Percentiles rank a stretch among this genome's conserved stretches.
phyloP scores from a whole-genome alignment of 345 rosid species.

The Pistacia vera region DNA sequence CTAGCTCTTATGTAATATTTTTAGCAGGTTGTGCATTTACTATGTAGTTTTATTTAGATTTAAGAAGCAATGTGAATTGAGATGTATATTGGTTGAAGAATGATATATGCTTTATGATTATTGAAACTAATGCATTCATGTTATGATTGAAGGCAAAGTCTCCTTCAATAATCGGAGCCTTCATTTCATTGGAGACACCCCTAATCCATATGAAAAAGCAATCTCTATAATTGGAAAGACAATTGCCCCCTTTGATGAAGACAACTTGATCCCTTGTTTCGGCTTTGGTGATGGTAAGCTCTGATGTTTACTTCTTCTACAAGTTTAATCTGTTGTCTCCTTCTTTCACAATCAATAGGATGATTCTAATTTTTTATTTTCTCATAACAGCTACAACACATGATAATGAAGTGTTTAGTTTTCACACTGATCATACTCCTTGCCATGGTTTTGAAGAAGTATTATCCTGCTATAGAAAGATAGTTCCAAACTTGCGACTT shows the following conservation, averaged over 20 bases:
- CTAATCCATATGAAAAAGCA: conserved; percentile 85
- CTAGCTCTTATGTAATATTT: too few relatives aligned
- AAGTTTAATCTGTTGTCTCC: not conserved
- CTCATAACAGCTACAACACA: conserved; percentile 62
- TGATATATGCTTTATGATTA: not conserved
- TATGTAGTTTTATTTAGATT: too few relatives aligned
- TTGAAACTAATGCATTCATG: conserved; percentile 20
- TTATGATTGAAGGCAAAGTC: conserved; percentile 41
- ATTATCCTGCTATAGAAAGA: conserved; percentile 61
- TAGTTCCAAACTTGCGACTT: conserved; percentile 59
- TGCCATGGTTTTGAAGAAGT: conserved; percentile 93
- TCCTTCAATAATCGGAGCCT: conserved; percentile 66
- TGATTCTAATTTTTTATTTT: not conserved
- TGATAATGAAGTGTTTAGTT: conserved; percentile 72
- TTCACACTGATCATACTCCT: conserved; percentile 65
- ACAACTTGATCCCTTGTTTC: conserved; percentile 77
- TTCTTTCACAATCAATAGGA: too few relatives aligned
- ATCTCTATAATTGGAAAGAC: conserved; percentile 77
- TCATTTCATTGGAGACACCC: conserved; percentile 51
- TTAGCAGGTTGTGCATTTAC: too few relatives aligned
- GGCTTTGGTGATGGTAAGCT: conserved; percentile 86
- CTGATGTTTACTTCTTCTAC: not conserved
- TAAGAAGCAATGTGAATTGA: too few relatives aligned
- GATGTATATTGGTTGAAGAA: not conserved
- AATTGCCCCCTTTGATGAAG: conserved; percentile 84